Evolutionary conservation across 2,329 filamentous ascomycete species (phyloP), one percentile per base, ranked within the genome.

Genomic region (Colletotrichum noveboracense): DNA sequence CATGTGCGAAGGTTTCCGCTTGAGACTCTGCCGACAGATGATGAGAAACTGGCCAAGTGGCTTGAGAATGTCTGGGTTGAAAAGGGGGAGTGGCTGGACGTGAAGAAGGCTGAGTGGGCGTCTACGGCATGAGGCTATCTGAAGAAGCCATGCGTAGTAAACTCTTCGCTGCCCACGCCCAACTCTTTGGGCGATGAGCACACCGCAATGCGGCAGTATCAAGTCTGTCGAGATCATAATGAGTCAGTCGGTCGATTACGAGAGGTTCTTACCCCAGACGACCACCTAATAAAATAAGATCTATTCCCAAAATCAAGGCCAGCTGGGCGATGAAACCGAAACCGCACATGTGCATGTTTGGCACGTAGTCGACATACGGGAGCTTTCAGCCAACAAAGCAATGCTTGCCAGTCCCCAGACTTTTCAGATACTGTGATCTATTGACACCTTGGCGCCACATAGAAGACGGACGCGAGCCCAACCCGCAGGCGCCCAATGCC

Each of bases 51-150:
- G 71, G 87, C 86, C 13, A 85, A 84, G 76, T 91, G 89, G 89
- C 81, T 91, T 26, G 89, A 91, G 81, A 82, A 86, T 70, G 80
- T 86, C 48, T 91, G 88, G 89, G 79, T 90, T 30, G 87, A 89
- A 78, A 91, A 91, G 80, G 89, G 88, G 4, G 82, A 87, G 71
- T 89, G 86, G 84, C 80, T 91, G 32, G 88, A 90, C 73, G 80
- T 76, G 55, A 86, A 86, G 78, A 85, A 84, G 75, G 78, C 80
- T 24, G 83, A 87, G 79, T 89, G 87, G 87, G 80, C 81, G 21
- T 70, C 60, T 24, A 62, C 26, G 38, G 43, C 73, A 66, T 74
- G 61, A 71, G 38, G 1, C n/a, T 61, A 61, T 52, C 43, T 21
- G n/a, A 13, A 52, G n/a, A 52, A 52, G 43, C n/a, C 43, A 52